phyloP scores from a whole-genome alignment of 1,284 basidiomycete genomes.

The Leccinum griseonigrum region DNA sequence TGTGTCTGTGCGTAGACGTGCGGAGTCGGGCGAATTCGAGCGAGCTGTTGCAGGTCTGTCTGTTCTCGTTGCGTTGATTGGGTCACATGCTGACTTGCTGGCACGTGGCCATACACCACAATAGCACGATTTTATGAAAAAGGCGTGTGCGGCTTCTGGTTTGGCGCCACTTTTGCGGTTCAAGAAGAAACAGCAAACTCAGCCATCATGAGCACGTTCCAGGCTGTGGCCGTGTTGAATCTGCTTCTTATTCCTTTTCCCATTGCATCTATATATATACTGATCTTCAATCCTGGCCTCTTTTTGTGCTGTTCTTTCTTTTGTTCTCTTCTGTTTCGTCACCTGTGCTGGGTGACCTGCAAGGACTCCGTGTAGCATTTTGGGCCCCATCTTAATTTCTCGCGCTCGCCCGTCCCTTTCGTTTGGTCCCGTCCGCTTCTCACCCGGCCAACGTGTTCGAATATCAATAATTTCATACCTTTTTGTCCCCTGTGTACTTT shows the following conservation, averaged over 20 bases:
- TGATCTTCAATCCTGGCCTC: background rate
- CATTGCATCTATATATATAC: slow-evolving; percentile 22
- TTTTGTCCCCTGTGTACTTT: background rate
- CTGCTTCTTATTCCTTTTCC: background rate
- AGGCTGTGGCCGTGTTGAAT: background rate
- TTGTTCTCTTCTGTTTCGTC: background rate
- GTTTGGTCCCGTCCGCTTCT: background rate
- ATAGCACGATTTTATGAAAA: slow-evolving; percentile 89
- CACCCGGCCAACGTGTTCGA: background rate
- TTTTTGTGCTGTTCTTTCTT: background rate
- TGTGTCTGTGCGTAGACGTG: slow-evolving; percentile 97
- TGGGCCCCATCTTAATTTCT: background rate
- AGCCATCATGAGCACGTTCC: slow-evolving; percentile 20
- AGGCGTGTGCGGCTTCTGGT: slow-evolving; percentile 78
- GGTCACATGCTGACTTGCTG: background rate
- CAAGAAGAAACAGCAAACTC: slow-evolving; percentile 46
- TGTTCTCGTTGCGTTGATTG: slow-evolving; percentile 1
- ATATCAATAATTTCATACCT: background rate
- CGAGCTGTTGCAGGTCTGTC: slow-evolving; percentile 83
- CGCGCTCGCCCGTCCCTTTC: background rate
- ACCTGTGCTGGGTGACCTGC: background rate
- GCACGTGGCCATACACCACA: background rate
- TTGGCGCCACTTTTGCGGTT: slow-evolving; percentile 84
- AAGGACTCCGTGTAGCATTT: background rate
- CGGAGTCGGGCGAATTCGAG: slow-evolving; percentile 91